A percentile compares a stretch with the other conserved stretches of the same genome.
These are phyloP conservation scores for Immersiporthe knoxdaviesiana DNA, from an alignment of 2,329 filamentous ascomycete genomes.

Conservation along the genomic window DNA sequence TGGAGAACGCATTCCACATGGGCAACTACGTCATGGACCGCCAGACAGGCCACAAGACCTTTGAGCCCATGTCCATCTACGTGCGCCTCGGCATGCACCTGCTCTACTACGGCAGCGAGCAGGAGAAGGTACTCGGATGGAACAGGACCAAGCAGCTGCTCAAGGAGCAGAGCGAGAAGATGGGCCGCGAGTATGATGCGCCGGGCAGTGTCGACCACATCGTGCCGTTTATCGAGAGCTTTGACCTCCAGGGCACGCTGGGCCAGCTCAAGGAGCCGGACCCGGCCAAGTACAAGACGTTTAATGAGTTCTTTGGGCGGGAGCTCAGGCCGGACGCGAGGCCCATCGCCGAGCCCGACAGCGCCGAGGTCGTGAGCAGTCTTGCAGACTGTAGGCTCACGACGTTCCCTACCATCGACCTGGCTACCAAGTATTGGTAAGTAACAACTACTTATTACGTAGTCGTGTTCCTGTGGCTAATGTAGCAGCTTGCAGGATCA, in stretches of 20 bases:
- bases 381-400: conserved; percentile 25
- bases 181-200: conserved; percentile 45
- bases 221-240: conserved; percentile 44
- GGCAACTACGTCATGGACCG: conserved; percentile 49
- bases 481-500: conserved; percentile 10
- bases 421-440: conserved; percentile 22
- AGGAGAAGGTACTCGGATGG: conserved; percentile 43
- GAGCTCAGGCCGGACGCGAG: conserved; percentile 41
- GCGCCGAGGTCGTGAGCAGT: conserved; percentile 25
- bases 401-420: conserved; percentile 21
- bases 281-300: conserved; percentile 42
- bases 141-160: conserved; percentile 39
- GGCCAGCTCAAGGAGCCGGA: conserved; percentile 42
- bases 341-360: conserved; percentile 41
- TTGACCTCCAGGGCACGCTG: conserved; percentile 39
- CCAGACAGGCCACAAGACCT: conserved; percentile 42
- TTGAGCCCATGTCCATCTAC: conserved; percentile 47
- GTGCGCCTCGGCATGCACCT: conserved; percentile 48
- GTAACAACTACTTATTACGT: background rate
- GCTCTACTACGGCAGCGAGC: conserved; percentile 45
- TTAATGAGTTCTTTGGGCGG: conserved; percentile 48
- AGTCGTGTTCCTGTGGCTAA: background rate
- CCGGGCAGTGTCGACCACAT: conserved; percentile 42
- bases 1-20: conserved; percentile 43
- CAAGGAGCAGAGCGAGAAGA: conserved; percentile 42